phyloP scores from a whole-genome alignment of 2,329 filamentous ascomycete species.

The Myotisia sp. region DNA sequence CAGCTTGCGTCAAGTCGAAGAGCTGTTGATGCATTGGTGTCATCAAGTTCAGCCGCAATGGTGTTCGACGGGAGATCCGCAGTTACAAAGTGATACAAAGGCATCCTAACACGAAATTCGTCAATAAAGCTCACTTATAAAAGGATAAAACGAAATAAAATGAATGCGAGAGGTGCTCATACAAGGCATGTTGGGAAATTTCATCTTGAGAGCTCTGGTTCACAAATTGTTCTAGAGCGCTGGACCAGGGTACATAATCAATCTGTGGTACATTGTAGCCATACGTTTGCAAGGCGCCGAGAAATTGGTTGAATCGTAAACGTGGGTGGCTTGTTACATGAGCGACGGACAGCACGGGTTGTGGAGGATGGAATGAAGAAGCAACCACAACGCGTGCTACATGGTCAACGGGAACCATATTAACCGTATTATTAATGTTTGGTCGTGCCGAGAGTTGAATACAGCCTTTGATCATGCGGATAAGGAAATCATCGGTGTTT shows the following conservation, averaged over 20 bases:
- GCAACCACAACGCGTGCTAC: constrained; percentile 71
- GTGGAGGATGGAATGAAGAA: constrained; percentile 49
- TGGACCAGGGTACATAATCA: constrained; percentile 54
- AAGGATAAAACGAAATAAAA: constrained; percentile 57
- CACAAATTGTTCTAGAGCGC: constrained; percentile 54
- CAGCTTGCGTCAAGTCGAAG: constrained; percentile 49
- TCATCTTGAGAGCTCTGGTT: constrained; percentile 49
- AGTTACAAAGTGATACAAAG: constrained; percentile 59
- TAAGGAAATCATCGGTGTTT: constrained; percentile 80
- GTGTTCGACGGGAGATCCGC: constrained; percentile 56
- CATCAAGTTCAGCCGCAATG: constrained; percentile 59
- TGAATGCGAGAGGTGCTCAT: constrained; percentile 15
- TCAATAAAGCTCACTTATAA: constrained; percentile 52
- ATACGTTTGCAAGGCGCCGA: constrained; percentile 55
- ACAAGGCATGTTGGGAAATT: constrained; percentile 43
- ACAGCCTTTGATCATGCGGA: constrained; percentile 76
- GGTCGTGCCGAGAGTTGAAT: constrained; percentile 63
- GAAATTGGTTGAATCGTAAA: constrained; percentile 62
- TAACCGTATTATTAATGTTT: constrained; percentile 71
- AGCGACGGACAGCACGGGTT: constrained; percentile 45
- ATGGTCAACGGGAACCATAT: constrained; percentile 74
- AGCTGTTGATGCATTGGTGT: constrained; percentile 50
- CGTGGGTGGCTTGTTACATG: constrained; percentile 72
- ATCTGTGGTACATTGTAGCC: constrained; percentile 57
- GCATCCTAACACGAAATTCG: constrained; percentile 37